phyloP scores from a whole-genome alignment of 1,284 basidiomycete species.

The Cystobasidium sp. region DNA sequence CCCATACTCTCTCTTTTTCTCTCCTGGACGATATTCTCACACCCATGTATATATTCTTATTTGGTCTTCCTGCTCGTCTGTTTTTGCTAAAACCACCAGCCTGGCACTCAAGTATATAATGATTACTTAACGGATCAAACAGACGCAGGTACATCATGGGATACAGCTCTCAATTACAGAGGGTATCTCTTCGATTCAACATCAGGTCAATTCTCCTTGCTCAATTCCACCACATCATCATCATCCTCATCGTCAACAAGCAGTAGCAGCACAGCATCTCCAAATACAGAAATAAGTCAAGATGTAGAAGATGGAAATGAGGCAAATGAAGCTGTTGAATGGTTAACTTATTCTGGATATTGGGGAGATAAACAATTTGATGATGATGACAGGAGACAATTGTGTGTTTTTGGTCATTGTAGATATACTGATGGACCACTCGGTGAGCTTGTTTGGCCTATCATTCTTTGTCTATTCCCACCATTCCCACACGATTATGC shows the following conservation, averaged over 20 bases:
- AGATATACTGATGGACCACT: slow-evolving; percentile 29
- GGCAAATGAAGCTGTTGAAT: slow-evolving; percentile 5
- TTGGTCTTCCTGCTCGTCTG: too few relatives aligned
- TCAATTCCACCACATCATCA: background rate
- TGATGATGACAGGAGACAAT: slow-evolving; percentile 28
- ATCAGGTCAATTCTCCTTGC: slow-evolving; percentile 1
- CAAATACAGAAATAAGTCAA: background rate
- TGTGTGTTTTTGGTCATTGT: slow-evolving; percentile 40
- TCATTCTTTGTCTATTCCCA: too few relatives aligned
- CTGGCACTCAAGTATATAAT: slow-evolving; percentile 27
- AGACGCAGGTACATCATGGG: slow-evolving; percentile 27
- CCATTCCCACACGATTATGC: too few relatives aligned
- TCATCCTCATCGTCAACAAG: background rate
- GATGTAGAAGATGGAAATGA: background rate
- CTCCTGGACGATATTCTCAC: too few relatives aligned
- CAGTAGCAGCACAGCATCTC: background rate
- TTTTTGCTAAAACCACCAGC: background rate
- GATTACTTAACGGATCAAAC: slow-evolving; percentile 20
- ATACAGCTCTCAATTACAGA: slow-evolving; percentile 36
- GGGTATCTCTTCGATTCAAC: slow-evolving; percentile 25
- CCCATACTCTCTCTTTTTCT: too few relatives aligned
- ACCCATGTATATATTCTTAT: too few relatives aligned
- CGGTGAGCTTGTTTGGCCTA: too few relatives aligned
- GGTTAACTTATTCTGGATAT: slow-evolving; percentile 27
- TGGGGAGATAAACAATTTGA: slow-evolving; percentile 33